These are phyloP conservation scores for Mycothermus thermophilus DNA, from an alignment of 495 filamentous ascomycete genomes.

Conservation along the genomic window DNA sequence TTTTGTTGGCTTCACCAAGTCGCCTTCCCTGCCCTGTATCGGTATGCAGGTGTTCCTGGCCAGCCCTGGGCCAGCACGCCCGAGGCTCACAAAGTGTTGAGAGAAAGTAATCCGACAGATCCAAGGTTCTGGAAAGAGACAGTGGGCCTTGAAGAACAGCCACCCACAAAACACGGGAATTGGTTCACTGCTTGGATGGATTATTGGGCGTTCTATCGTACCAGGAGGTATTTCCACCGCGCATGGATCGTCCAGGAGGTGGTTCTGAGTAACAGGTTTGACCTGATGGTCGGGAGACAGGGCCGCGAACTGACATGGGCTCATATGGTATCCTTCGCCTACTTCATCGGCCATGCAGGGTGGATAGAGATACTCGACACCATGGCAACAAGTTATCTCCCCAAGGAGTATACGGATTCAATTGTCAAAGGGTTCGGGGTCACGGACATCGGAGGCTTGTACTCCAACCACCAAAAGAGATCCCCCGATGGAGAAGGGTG, in stretches of 20 bases:
- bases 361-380: constrained; percentile 7
- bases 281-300: neutral
- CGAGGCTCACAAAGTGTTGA: neutral
- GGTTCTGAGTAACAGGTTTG: constrained; percentile 3
- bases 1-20: constrained; percentile 4
- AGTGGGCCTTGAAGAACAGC: constrained; percentile 1
- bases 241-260: constrained; percentile 10
- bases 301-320: constrained; percentile 1
- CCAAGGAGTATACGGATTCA: neutral
- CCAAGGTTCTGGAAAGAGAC: constrained; percentile 3
- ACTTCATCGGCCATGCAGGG: neutral
- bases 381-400: neutral
- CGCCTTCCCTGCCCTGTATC: neutral
- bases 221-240: constrained; percentile 7
- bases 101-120: constrained; percentile 2
- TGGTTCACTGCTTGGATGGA: constrained; percentile 3
- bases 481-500: neutral
- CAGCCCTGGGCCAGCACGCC: too few species aligned
- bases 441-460: constrained; percentile 3
- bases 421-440: constrained; percentile 2
- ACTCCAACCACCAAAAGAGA: too few species aligned
- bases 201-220: constrained; percentile 5
- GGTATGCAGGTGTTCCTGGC: neutral
- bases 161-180: too few species aligned
- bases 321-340: constrained; percentile 1